Evolutionary conservation across 768 basidiomycete genomes (phyloP).

Genomic region (Scleroderma citrinum): DNA sequence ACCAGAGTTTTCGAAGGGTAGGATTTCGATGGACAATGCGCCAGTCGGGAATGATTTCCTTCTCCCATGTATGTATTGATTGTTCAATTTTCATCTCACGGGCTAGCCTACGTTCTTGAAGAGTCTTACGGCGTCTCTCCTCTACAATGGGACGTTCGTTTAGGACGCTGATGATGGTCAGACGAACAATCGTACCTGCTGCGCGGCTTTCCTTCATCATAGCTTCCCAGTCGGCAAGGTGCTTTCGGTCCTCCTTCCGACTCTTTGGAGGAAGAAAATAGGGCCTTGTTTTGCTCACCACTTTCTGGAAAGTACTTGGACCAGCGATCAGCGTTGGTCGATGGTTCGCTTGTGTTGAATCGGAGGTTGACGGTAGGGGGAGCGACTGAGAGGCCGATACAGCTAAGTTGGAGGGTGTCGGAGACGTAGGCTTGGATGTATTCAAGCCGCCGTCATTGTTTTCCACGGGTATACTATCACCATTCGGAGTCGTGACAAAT

Average conservation of each 20-base stretch:
- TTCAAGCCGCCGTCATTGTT: neutral
- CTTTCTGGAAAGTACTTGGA: slow-evolving; percentile 70
- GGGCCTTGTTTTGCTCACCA: slow-evolving; percentile 81
- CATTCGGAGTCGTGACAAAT: slow-evolving; percentile 6
- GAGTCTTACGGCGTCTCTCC: slow-evolving; percentile 59
- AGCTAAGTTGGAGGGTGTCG: slow-evolving; percentile 20
- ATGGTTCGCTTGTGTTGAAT: slow-evolving; percentile 24
- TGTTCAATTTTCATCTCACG: slow-evolving; percentile 68
- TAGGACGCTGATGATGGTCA: neutral
- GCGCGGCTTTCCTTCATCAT: slow-evolving; percentile 83
- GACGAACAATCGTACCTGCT: slow-evolving; percentile 46
- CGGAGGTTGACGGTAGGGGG: slow-evolving; percentile 6
- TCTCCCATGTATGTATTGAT: slow-evolving; percentile 70
- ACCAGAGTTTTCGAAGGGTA: slow-evolving; percentile 70
- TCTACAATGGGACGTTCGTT: slow-evolving; percentile 35
- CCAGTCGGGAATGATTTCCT: slow-evolving; percentile 79
- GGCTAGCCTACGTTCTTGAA: slow-evolving; percentile 54
- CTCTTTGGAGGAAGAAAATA: slow-evolving; percentile 79
- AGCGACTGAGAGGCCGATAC: slow-evolving; percentile 27
- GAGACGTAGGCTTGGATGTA: slow-evolving; percentile 4
- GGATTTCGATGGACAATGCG: slow-evolving; percentile 62
- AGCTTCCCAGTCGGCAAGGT: slow-evolving; percentile 77
- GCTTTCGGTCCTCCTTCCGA: slow-evolving; percentile 71
- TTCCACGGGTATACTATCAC: neutral
- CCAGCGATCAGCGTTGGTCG: slow-evolving; percentile 50